Conservation (phyloP, 257 asterid species). For the Scutellaria minor region DNA sequence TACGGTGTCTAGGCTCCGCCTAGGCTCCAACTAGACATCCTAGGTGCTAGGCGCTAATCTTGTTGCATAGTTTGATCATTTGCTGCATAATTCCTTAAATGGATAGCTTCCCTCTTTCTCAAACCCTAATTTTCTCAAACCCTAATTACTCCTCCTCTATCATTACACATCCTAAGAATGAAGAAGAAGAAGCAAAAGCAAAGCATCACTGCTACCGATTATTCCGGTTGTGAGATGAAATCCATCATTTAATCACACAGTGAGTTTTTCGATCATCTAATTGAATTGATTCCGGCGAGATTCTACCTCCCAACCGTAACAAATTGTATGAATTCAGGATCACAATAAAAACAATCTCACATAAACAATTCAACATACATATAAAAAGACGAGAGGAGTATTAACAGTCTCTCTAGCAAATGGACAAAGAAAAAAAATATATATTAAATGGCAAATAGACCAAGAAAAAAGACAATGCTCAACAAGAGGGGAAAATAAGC, state of each 20-base stretch:
- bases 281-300: constrained; percentile 74
- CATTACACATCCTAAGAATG: constrained; percentile 5
- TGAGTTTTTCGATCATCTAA: constrained; percentile 63
- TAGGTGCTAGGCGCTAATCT: no score
- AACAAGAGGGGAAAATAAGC: neutral
- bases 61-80: no score
- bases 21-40: no score
- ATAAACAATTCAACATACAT: constrained; percentile 1
- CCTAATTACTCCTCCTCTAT: constrained; percentile 30
- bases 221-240: constrained; percentile 41
- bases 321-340: neutral
- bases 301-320: constrained; percentile 74
- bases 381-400: neutral
- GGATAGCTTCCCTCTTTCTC: no score
- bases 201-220: constrained; percentile 7
- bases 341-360: neutral
- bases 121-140: constrained; percentile 2
- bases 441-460: constrained; percentile 4
- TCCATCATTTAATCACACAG: constrained; percentile 50
- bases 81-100: no score
- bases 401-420: neutral
- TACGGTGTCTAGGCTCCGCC: no score
- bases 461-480: constrained; percentile 12
- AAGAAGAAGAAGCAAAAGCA: constrained; percentile 59
- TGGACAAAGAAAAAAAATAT: neutral